Conservation (phyloP, 169 alveolate species). For the Plasmodium ovale region DNA sequence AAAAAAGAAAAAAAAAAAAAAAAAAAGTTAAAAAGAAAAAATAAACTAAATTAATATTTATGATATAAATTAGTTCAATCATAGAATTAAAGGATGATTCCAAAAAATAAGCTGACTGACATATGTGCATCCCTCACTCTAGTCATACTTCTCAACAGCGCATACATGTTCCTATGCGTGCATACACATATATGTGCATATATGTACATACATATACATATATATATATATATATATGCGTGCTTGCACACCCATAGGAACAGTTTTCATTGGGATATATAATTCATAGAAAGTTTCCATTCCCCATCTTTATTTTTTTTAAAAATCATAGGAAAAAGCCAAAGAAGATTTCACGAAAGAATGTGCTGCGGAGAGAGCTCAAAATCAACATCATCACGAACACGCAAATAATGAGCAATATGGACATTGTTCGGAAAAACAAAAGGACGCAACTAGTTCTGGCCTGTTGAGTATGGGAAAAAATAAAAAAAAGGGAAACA, state of each 20-base stretch:
- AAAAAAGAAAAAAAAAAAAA: constrained; percentile 6
- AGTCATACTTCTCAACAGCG: constrained; percentile 18
- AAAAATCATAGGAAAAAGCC: constrained; percentile 45
- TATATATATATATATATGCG: background rate
- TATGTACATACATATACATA: background rate
- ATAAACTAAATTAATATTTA: background rate
- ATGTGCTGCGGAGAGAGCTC: constrained; percentile 5
- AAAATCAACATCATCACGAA: constrained; percentile 14
- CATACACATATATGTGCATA: background rate
- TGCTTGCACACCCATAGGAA: too few species aligned
- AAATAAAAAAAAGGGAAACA: background rate
- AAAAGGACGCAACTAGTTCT: constrained; percentile 16
- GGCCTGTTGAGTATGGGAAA: background rate
- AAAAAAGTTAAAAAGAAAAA: background rate
- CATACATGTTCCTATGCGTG: background rate
- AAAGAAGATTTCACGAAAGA: constrained; percentile 49
- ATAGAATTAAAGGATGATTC: constrained; percentile 35
- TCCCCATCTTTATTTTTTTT: background rate
- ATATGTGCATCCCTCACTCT: constrained; percentile 67
- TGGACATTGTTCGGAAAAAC: constrained; percentile 1
- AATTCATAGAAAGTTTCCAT: too few species aligned
- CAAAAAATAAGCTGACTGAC: constrained; percentile 58
- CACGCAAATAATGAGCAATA: background rate
- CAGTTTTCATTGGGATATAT: too few species aligned
- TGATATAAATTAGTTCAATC: constrained; percentile 2